phyloP scores from a whole-genome alignment of 257 asterid species.

The Solanum appendiculatum region DNA sequence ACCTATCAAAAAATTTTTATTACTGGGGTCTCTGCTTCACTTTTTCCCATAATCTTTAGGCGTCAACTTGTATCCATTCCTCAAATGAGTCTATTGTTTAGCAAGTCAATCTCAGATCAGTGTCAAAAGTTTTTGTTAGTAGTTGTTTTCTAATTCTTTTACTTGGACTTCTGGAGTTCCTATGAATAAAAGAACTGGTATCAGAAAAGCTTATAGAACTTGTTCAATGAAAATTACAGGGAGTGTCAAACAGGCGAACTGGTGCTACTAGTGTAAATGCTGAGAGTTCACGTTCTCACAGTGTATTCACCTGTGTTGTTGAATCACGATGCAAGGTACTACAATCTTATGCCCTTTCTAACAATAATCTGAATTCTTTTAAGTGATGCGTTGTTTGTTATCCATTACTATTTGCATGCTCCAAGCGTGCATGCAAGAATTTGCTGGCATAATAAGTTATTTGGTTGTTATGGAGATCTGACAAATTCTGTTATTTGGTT shows the following conservation, averaged over 20 bases:
- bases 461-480: not conserved
- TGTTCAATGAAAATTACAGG: conserved; percentile 37
- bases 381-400: not conserved
- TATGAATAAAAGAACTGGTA: not conserved
- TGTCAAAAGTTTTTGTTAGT: not conserved
- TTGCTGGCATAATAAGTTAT: not conserved
- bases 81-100: not conserved
- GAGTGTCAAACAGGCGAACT: conserved; percentile 83
- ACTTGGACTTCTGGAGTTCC: not conserved
- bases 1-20: not conserved
- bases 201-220: not conserved
- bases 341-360: not conserved
- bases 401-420: not conserved
- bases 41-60: not conserved
- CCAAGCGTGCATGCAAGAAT: not conserved
- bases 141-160: not conserved
- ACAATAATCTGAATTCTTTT: not conserved
- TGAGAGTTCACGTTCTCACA: conserved; percentile 98
- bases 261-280: conserved; percentile 88
- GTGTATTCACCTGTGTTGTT: conserved; percentile 94
- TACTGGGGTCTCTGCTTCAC: not conserved
- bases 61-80: not conserved
- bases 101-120: not conserved
- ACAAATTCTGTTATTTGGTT: not conserved
- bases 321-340: conserved; percentile 96